Evolutionary conservation across 495 filamentous ascomycete species (phyloP), one percentile per base, ranked within the genome.

Genomic region (Penicillium turbatum): DNA sequence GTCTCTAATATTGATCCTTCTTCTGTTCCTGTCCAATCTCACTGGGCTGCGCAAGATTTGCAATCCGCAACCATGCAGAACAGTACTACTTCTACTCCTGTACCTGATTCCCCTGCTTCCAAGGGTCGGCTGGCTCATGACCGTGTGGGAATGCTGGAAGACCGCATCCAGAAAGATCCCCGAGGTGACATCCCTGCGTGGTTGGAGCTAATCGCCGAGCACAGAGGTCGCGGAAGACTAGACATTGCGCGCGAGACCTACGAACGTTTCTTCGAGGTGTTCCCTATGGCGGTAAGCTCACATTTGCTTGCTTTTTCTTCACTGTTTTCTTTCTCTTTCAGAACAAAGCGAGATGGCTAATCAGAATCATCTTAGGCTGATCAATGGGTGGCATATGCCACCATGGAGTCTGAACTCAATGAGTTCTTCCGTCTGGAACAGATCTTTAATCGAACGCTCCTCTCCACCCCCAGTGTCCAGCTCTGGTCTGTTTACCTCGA

Each of bases 401-500:
- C 86, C 31, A 88, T 97, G 87, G 93, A 98, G 66, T 77, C 92
- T 13, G 84, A 88, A 48, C 76, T 88, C 49, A 86, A 93, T 56
- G 86, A 95, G 54, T 82, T 90, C 44, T 73, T 72, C 53, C 82
- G 80, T 35, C 80, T 91, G 27, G 95, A 97, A 70, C 77, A 81
- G 39, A 87, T 97, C 26, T 95, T 98, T 68, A 80, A 76, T 52
- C 81, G 79, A 48, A 88, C 82, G 38, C 81, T 98, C 38, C 70
- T 87, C 53, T 72, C 77, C 17, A 83, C 89, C 12, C 87, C 86
- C 15, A 86, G 90, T 67, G 83, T 97, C 29, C 79, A 85, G 45
- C 82, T 98, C 7, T 98, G 92, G 92, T 88, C 84, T 15, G 80
- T 86, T n/a, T 98, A 98, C 66, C 78, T 98, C 32, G 88, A 95